Percentiles rank a stretch among this genome's conserved stretches.
Conservation (phyloP, 1,284 basidiomycete genomes). For the Puccinia polysora region DNA sequence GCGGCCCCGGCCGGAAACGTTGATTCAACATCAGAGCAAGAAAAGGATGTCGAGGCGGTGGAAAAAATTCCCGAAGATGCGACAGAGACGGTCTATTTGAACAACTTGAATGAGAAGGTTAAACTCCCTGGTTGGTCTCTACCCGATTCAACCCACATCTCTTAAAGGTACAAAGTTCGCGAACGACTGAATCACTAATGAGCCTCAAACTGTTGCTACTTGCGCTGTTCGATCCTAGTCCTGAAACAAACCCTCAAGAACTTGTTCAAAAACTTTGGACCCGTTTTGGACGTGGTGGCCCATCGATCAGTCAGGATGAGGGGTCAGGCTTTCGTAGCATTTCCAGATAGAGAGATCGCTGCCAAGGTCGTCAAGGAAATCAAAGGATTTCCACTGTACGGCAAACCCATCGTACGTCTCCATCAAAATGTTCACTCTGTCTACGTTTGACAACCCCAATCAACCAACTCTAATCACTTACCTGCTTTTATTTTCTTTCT, state of each 20-base stretch:
- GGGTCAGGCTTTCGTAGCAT: constrained; percentile 95
- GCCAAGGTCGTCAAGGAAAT: constrained; percentile 86
- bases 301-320: constrained; percentile 93
- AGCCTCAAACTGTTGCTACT: constrained; percentile 17
- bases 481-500: constrained; percentile 29
- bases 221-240: constrained; percentile 56
- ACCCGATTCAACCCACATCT: background rate
- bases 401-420: constrained; percentile 78
- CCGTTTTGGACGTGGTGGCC: constrained; percentile 83
- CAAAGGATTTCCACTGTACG: constrained; percentile 87
- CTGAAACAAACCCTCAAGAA: constrained; percentile 81
- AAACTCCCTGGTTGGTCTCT: constrained; percentile 66
- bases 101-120: constrained; percentile 96
- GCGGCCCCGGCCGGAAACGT: too few species aligned
- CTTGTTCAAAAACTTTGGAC: constrained; percentile 88
- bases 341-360: constrained; percentile 72
- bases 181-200: constrained; percentile 2
- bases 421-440: background rate
- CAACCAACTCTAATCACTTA: too few species aligned
- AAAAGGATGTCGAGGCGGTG: constrained; percentile 27
- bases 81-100: constrained; percentile 87
- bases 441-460: too few species aligned
- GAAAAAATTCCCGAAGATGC: constrained; percentile 54
- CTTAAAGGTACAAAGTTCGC: too few species aligned
- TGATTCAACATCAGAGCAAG: too few species aligned